Percentiles rank a stretch among this genome's conserved stretches.
phyloP scores from a whole-genome alignment of 2,329 filamentous ascomycete genomes.

The Alternaria ventricosa region DNA sequence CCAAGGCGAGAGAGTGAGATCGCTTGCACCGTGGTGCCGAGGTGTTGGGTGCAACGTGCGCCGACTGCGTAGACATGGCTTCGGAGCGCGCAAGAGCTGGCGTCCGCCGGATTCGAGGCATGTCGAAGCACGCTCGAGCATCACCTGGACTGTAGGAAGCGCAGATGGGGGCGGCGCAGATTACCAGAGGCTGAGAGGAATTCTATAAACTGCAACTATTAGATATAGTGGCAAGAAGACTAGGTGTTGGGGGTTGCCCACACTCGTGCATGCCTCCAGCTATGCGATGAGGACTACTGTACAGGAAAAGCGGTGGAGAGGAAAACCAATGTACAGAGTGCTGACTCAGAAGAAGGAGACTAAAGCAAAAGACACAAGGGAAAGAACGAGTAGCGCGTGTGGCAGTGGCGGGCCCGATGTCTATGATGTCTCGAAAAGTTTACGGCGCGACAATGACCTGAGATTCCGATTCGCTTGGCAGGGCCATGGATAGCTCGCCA shows the following conservation, averaged over 20 bases:
- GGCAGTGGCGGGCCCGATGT: conserved; percentile 17
- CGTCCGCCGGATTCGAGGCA: conserved; percentile 65
- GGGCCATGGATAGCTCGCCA: conserved; percentile 16
- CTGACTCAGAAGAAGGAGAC: not conserved
- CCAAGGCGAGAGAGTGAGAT: conserved; percentile 50
- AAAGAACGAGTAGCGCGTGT: conserved; percentile 11
- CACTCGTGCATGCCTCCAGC: conserved; percentile 24
- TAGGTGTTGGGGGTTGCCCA: conserved; percentile 20
- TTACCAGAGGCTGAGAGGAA: conserved; percentile 22
- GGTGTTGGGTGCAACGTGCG: conserved; percentile 62
- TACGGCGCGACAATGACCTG: conserved; percentile 29
- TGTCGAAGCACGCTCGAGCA: conserved; percentile 66
- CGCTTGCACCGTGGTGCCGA: conserved; percentile 62
- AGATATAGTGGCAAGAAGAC: not conserved
- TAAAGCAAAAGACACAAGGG: conserved; percentile 8
- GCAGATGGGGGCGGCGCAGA: conserved; percentile 28
- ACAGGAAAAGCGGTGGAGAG: not conserved
- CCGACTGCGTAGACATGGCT: conserved; percentile 49
- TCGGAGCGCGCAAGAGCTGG: conserved; percentile 55
- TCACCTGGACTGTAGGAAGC: conserved; percentile 44
- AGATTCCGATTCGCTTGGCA: conserved; percentile 18
- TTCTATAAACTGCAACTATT: conserved; percentile 10
- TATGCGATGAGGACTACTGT: conserved; percentile 14
- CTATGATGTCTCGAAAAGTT: conserved; percentile 32
- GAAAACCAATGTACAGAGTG: not conserved